A percentile compares a stretch with the other conserved stretches of the same genome.
Conservation (phyloP, 345 rosid species). For the Aethionema arabicum region DNA sequence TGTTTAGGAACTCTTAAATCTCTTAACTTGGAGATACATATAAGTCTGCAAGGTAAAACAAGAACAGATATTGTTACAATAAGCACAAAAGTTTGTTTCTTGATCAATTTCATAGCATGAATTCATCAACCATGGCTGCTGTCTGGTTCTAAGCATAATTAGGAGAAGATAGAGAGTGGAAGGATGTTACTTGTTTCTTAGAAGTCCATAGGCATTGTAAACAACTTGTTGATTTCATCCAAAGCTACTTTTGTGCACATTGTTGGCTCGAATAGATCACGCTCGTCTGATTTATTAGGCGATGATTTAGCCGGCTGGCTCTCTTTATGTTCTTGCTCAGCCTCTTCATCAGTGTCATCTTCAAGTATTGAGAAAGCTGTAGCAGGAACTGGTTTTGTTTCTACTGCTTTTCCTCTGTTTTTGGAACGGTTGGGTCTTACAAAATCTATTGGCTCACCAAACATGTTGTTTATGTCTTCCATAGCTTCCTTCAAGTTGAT, state of each 20-base stretch:
- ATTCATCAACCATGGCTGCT: conserved; percentile 6
- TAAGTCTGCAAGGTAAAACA: conserved; percentile 16
- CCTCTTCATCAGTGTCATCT: conserved; percentile 67
- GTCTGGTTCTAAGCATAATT: conserved; percentile 12
- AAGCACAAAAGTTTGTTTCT: conserved; percentile 5
- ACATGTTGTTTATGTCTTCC: conserved; percentile 93
- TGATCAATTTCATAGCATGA: conserved; percentile 11
- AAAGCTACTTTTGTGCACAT: conserved; percentile 76
- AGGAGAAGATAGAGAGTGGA: conserved; percentile 5
- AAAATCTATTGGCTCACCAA: conserved; percentile 92
- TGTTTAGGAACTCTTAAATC: conserved; percentile 13
- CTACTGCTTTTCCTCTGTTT: conserved; percentile 48
- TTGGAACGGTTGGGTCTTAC: conserved; percentile 66
- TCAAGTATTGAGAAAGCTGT: conserved; percentile 74
- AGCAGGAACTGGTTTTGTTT: conserved; percentile 33
- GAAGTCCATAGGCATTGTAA: conserved; percentile 75
- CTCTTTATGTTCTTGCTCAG: conserved; percentile 46
- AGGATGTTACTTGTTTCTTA: conserved; percentile 33
- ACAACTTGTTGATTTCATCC: conserved; percentile 86
- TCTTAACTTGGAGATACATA: conserved; percentile 21
- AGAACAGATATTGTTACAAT: conserved; percentile 11
- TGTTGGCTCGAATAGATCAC: conserved; percentile 76
- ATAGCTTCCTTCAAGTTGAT: conserved; percentile 93
- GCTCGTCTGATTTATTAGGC: conserved; percentile 39
- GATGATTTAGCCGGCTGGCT: conserved; percentile 33